phyloP scores from a whole-genome alignment of 495 filamentous ascomycete species.

The Xylaria telfairii region DNA sequence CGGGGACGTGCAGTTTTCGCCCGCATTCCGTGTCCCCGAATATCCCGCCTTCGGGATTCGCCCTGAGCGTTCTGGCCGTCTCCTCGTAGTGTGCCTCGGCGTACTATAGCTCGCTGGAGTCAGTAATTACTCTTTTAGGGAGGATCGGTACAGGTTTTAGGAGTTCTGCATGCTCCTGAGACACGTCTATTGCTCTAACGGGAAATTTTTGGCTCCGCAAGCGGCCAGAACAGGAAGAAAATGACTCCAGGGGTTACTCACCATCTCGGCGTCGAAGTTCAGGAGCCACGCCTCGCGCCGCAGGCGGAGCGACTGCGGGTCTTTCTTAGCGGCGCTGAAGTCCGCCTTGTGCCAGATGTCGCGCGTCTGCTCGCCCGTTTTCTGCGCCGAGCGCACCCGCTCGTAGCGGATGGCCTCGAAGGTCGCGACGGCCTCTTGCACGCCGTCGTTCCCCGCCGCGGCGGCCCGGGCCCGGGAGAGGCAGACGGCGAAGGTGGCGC shows the following conservation, averaged over 20 bases:
- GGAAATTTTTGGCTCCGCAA: too few species aligned
- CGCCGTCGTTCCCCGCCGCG: constrained; percentile 42
- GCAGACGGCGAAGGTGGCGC: constrained; percentile 67
- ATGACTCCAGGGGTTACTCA: too few species aligned
- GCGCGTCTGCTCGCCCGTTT: constrained; percentile 62
- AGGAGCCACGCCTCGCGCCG: constrained; percentile 65
- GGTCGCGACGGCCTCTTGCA: constrained; percentile 51
- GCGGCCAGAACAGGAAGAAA: too few species aligned
- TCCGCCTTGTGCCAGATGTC: constrained; percentile 69
- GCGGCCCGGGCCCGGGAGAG: constrained; percentile 45
- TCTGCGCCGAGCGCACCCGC: constrained; percentile 61
- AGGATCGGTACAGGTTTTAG: too few species aligned
- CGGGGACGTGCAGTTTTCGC: constrained; percentile 32
- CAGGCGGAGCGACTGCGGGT: constrained; percentile 63
- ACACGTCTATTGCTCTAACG: too few species aligned
- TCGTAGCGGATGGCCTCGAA: constrained; percentile 61
- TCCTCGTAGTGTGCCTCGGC: constrained; percentile 41
- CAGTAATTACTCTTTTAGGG: too few species aligned
- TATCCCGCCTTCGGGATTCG: constrained; percentile 22
- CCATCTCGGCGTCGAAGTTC: constrained; percentile 66
- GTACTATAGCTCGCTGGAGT: too few species aligned
- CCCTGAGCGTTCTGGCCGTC: constrained; percentile 30
- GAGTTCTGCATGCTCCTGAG: too few species aligned
- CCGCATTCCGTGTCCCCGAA: constrained; percentile 27
- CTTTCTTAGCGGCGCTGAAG: constrained; percentile 61